phyloP scores from a whole-genome alignment of 148 eudicot species.

The Fagopyrum tataricum region DNA sequence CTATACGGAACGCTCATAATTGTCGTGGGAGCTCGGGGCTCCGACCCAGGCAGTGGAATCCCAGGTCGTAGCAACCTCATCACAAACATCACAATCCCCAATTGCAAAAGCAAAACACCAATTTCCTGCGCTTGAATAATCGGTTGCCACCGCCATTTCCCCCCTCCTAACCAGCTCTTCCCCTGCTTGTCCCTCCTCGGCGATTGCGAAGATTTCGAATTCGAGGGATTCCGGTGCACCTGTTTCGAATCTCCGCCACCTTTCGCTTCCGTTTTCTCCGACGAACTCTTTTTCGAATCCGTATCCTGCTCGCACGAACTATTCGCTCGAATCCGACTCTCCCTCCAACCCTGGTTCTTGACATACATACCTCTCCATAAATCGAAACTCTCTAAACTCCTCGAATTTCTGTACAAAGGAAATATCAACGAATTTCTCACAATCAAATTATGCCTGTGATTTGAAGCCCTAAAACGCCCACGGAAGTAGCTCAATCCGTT shows the following conservation, averaged over 20 bases:
- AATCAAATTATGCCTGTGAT: slow-evolving; percentile 12
- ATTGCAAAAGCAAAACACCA: slow-evolving; percentile 59
- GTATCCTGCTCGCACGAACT: slow-evolving; percentile 57
- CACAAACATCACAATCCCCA: slow-evolving; percentile 72
- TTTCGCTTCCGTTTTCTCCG: slow-evolving; percentile 33
- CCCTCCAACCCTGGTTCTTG: slow-evolving; percentile 18
- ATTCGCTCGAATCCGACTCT: slow-evolving; percentile 32
- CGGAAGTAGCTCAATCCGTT: slow-evolving; percentile 32
- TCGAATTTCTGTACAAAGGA: slow-evolving; percentile 33
- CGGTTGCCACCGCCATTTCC: slow-evolving; percentile 76
- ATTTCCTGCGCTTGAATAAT: slow-evolving; percentile 75
- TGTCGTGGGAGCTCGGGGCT: slow-evolving; percentile 51
- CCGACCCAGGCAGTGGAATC: slow-evolving; percentile 64
- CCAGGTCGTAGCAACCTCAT: slow-evolving; percentile 76
- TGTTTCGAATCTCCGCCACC: slow-evolving; percentile 29
- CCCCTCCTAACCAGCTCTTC: slow-evolving; percentile 43
- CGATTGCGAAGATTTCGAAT: slow-evolving; percentile 25
- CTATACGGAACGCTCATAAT: slow-evolving; percentile 76
- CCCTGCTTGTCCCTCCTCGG: slow-evolving; percentile 48
- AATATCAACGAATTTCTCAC: slow-evolving; percentile 18
- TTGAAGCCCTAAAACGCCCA: slow-evolving; percentile 27
- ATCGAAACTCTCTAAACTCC: slow-evolving; percentile 14
- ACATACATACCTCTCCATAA: slow-evolving; percentile 17
- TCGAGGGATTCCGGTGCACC: slow-evolving; percentile 22
- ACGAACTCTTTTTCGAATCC: slow-evolving; percentile 28